phyloP scores from a whole-genome alignment of 441 rosid genomes.

The Pelargonium citronellum region DNA sequence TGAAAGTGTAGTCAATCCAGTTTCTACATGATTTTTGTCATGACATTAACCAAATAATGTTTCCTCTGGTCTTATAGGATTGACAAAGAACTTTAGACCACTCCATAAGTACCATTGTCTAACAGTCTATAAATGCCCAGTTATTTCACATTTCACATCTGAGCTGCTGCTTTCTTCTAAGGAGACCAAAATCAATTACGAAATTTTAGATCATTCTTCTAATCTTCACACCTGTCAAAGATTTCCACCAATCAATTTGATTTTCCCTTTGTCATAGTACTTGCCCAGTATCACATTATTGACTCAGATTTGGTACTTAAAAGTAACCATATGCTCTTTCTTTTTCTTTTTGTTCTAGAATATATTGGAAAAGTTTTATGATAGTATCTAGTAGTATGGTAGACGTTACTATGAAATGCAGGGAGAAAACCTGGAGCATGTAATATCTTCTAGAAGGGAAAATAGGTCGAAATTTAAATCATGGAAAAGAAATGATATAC shows the following conservation, averaged over 20 bases:
- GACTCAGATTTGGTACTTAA: not conserved
- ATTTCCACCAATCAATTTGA: not conserved
- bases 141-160: not conserved
- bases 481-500: slow-evolving; percentile 34
- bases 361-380: not conserved
- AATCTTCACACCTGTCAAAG: not conserved
- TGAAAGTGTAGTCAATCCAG: not conserved
- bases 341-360: not conserved
- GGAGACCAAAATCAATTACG: not conserved
- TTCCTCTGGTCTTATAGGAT: not conserved
- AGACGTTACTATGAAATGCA: not conserved
- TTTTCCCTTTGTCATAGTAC: not conserved
- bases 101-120: slow-evolving; percentile 1
- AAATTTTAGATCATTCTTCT: not conserved
- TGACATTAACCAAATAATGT: not conserved
- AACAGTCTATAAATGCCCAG: not conserved
- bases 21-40: not conserved
- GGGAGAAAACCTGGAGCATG: not conserved
- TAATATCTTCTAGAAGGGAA: not conserved
- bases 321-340: not conserved
- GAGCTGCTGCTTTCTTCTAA: not conserved
- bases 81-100: not conserved
- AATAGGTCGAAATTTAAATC: not conserved
- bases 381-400: not conserved
- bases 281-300: not conserved